Evolutionary conservation across 73 alveolate species (phyloP).

Genomic region (Tetrahymena elliotti): DNA sequence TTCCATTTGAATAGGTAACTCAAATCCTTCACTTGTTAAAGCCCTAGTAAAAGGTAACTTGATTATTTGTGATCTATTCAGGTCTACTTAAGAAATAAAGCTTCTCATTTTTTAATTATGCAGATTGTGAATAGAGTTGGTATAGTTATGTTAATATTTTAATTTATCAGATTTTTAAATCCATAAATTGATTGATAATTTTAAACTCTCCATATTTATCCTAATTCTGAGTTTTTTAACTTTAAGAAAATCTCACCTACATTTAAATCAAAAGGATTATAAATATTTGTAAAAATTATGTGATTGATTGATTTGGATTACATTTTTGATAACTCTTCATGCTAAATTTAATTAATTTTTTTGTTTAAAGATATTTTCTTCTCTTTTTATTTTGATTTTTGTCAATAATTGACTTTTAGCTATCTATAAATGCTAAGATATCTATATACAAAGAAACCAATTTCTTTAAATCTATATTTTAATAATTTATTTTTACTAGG

Average conservation of each 20-base stretch:
- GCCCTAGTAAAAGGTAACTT: not conserved
- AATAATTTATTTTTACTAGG: not conserved
- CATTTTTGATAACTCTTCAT: not conserved
- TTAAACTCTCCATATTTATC: not conserved
- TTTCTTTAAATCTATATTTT: not conserved
- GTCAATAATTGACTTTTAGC: not conserved
- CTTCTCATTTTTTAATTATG: not conserved
- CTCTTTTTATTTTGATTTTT: not conserved
- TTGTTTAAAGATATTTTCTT: not conserved
- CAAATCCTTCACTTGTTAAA: not conserved
- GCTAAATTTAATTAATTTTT: not conserved
- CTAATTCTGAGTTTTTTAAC: not conserved
- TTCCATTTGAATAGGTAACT: not conserved
- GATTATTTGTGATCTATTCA: not conserved
- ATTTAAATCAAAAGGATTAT: not conserved
- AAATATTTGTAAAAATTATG: not conserved
- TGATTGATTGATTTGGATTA: not conserved
- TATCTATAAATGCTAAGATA: not conserved
- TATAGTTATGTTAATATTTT: not conserved
- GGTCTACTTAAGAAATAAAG: not conserved
- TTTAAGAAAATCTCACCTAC: not conserved
- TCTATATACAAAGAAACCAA: not conserved
- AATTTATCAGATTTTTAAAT: not conserved
- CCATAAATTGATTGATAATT: not conserved
- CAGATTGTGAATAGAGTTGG: not conserved